These are phyloP conservation scores for Xylaria sp. DNA, from an alignment of 2,329 filamentous ascomycete genomes.

Conservation along the genomic window DNA sequence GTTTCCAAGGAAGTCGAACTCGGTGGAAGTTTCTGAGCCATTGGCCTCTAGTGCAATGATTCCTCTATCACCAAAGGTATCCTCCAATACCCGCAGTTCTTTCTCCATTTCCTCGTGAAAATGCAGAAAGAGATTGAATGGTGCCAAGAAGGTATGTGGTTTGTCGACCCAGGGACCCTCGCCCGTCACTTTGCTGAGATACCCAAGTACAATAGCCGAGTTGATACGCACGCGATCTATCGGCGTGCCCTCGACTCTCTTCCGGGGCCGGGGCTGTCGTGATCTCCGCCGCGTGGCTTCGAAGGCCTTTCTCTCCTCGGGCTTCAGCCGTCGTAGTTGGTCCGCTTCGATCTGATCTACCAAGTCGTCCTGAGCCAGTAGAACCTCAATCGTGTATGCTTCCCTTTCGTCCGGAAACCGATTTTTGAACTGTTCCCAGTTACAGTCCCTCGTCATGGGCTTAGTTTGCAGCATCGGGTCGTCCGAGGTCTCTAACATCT, in stretches of 20 bases:
- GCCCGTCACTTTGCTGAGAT: constrained; percentile 39
- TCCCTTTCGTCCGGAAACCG: constrained; percentile 33
- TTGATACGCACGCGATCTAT: constrained; percentile 38
- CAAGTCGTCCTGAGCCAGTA: constrained; percentile 37
- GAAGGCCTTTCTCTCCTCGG: constrained; percentile 34
- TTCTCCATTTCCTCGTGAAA: constrained; percentile 38
- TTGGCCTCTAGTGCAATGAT: neutral
- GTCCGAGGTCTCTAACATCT: constrained; percentile 22
- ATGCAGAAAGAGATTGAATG: constrained; percentile 36
- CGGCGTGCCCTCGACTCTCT: constrained; percentile 25
- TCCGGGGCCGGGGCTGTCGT: constrained; percentile 33
- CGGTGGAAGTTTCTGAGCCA: neutral
- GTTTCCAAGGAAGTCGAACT: constrained; percentile 35
- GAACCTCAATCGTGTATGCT: constrained; percentile 31
- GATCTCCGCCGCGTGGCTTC: constrained; percentile 33
- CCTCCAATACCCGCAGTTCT: constrained; percentile 28
- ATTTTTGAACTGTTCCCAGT: constrained; percentile 41
- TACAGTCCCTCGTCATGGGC: constrained; percentile 34
- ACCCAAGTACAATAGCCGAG: constrained; percentile 37
- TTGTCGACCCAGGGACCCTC: constrained; percentile 38
- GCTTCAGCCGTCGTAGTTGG: constrained; percentile 35
- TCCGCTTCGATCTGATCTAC: constrained; percentile 38
- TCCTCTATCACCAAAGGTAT: constrained; percentile 13
- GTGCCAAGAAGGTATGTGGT: constrained; percentile 36
- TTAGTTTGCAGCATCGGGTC: constrained; percentile 34